Conservation (phyloP, 495 filamentous ascomycete genomes). For the Entonaema liquescens region DNA sequence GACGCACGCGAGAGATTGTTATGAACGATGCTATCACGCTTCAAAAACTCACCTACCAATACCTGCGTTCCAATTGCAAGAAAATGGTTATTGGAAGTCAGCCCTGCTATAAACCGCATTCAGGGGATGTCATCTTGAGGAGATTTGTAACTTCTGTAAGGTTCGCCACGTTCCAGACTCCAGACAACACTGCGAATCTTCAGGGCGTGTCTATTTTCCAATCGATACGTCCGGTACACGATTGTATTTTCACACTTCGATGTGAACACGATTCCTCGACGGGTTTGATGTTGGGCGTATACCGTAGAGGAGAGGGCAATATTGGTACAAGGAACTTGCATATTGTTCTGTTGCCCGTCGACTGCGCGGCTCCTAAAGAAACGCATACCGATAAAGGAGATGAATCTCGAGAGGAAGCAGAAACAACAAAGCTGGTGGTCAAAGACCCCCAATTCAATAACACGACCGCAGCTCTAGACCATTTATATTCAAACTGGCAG, state of each 20-base stretch:
- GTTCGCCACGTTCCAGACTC: neutral
- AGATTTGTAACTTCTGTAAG: conserved; percentile 5
- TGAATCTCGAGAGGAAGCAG: neutral
- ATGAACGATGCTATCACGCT: conserved; percentile 40
- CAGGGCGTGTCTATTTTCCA: conserved; percentile 13
- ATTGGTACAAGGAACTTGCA: conserved; percentile 11
- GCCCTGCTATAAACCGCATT: conserved; percentile 3
- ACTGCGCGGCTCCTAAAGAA: neutral
- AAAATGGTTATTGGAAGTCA: conserved; percentile 10
- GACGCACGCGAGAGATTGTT: conserved; percentile 31
- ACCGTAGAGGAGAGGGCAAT: conserved; percentile 2
- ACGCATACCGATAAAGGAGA: neutral
- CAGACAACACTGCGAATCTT: neutral
- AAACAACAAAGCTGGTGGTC: neutral
- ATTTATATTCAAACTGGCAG: conserved; percentile 20
- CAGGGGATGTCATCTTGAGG: conserved; percentile 23
- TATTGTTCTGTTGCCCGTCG: conserved; percentile 10
- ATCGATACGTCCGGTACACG: neutral
- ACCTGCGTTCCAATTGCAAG: neutral
- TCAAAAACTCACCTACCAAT: conserved; percentile 11
- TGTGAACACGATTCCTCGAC: conserved; percentile 2
- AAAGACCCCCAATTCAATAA: neutral
- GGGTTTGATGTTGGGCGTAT: conserved; percentile 5
- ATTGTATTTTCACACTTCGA: neutral
- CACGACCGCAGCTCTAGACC: neutral